A percentile compares a stretch with the other conserved stretches of the same genome.
Evolutionary conservation across 169 alveolate species (phyloP).

Genomic region (Amoebophrya sp.): DNA sequence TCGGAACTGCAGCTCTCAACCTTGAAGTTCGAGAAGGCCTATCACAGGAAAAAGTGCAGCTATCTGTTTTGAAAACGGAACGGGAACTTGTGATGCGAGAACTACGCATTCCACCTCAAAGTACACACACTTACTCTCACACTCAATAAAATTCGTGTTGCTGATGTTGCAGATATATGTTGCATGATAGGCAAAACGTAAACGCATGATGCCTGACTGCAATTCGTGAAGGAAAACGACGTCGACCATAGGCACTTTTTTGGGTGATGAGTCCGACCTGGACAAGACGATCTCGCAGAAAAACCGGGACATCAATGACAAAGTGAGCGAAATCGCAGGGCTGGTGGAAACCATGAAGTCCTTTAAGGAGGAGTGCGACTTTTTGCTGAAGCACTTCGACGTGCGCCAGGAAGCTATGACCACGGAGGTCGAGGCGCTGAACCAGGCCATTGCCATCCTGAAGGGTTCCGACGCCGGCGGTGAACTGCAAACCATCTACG

Average conservation of each 20-base stretch:
- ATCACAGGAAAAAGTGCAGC: no score
- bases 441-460: background rate
- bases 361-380: background rate
- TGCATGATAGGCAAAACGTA: no score
- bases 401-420: constrained; percentile 14
- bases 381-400: constrained; percentile 2
- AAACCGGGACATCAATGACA: constrained; percentile 6
- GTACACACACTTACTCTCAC: no score
- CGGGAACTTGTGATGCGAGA: no score
- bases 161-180: no score
- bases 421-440: background rate
- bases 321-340: background rate
- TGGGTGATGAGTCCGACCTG: background rate
- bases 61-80: no score
- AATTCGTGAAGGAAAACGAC: no score
- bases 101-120: no score
- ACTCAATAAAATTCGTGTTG: no score
- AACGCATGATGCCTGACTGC: no score
- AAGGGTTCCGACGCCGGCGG: constrained; percentile 23
- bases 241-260: no score
- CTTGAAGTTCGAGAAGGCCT: background rate
- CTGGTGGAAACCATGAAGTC: background rate
- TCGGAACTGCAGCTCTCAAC: background rate
- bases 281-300: background rate
- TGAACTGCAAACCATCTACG: constrained; percentile 9